Evolutionary conservation across 2,329 filamentous ascomycete genomes (phyloP).

Genomic region (Penicillium verrucosum): DNA sequence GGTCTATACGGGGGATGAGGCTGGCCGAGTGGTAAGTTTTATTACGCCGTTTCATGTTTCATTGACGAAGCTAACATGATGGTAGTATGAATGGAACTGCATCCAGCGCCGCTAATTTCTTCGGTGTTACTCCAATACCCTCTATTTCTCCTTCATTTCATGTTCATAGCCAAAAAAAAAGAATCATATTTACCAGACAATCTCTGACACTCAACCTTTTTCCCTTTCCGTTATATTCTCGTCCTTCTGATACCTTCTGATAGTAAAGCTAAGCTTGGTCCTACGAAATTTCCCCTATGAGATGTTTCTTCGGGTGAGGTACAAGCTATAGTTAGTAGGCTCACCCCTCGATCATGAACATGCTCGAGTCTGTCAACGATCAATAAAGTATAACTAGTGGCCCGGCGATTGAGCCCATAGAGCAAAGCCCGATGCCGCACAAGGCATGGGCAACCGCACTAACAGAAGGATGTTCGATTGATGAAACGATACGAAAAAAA

Average conservation of each 20-base stretch:
- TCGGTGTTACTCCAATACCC: not conserved
- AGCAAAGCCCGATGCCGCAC: not conserved
- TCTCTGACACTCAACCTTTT: not conserved
- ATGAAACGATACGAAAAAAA: not conserved
- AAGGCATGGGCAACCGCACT: not conserved
- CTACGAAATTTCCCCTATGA: not conserved
- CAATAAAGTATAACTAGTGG: not conserved
- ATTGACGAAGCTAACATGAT: conserved; percentile 17
- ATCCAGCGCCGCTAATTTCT: conserved; percentile 46
- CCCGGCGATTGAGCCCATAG: not conserved
- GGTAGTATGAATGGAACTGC: conserved; percentile 58
- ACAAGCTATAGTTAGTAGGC: not conserved
- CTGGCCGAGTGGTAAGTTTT: conserved; percentile 74
- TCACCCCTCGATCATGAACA: not conserved
- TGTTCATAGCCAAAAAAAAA: not conserved
- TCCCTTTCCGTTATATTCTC: not conserved
- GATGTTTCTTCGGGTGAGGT: not conserved
- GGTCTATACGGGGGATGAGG: conserved; percentile 92
- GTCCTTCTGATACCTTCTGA: not conserved
- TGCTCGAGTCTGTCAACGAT: not conserved
- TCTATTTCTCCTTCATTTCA: not conserved
- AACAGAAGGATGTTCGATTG: not conserved
- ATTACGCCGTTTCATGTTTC: not conserved
- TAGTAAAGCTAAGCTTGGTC: not conserved
- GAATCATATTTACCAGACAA: not conserved